A percentile compares a stretch with the other conserved stretches of the same genome.
phyloP scores from a whole-genome alignment of 2,329 filamentous ascomycete species.

The Colletotrichum euphorbiae region DNA sequence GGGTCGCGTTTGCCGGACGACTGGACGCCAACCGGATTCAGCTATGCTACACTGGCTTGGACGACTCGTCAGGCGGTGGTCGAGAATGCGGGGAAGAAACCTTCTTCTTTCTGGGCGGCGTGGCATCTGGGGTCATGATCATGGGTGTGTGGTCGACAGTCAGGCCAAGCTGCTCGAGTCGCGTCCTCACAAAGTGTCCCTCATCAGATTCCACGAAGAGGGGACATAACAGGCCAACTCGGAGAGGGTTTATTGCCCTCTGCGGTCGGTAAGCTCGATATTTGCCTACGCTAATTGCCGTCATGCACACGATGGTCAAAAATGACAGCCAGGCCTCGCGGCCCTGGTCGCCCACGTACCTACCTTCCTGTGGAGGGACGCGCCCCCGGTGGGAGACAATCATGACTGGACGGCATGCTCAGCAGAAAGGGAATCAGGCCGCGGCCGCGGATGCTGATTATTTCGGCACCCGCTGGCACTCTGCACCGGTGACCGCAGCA shows the following conservation, averaged over 20 bases:
- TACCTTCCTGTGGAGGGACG: neutral
- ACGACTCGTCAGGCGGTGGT: neutral
- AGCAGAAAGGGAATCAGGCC: neutral
- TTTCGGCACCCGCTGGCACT: slow-evolving; percentile 5
- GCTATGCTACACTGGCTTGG: neutral
- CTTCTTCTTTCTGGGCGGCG: slow-evolving; percentile 15
- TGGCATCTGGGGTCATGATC: slow-evolving; percentile 14
- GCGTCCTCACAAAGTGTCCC: slow-evolving; percentile 8
- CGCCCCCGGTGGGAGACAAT: neutral
- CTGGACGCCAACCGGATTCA: neutral
- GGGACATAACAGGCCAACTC: no score
- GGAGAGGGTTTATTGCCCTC: neutral
- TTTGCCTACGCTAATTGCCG: slow-evolving; percentile 18
- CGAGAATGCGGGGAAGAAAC: slow-evolving; percentile 30
- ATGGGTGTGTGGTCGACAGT: neutral
- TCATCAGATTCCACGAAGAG: neutral
- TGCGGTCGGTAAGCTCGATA: neutral
- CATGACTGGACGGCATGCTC: no score
- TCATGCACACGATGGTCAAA: slow-evolving; percentile 14
- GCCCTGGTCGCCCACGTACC: slow-evolving; percentile 1
- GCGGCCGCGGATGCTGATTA: neutral
- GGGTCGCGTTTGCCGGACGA: neutral
- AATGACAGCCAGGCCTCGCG: slow-evolving; percentile 4
- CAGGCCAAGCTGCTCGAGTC: slow-evolving; percentile 5
- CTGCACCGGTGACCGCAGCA: neutral